These are phyloP conservation scores for Nicotiana obtusifolia DNA, from an alignment of 257 asterid genomes.

Conservation along the genomic window DNA sequence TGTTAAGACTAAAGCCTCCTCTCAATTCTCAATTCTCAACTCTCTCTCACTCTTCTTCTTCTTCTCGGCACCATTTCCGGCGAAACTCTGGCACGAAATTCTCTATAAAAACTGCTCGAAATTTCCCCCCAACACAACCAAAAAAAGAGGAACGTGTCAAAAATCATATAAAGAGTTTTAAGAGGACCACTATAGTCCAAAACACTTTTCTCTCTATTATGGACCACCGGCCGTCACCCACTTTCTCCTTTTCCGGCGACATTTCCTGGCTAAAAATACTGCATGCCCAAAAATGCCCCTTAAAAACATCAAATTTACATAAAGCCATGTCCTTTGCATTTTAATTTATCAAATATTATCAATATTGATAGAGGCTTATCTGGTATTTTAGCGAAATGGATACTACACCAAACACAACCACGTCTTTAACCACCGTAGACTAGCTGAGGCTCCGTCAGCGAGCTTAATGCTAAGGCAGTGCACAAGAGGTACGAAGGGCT, in stretches of 20 bases:
- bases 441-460: slow-evolving; percentile 37
- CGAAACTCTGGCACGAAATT: not conserved
- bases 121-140: not conserved
- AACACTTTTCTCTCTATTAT: slow-evolving; percentile 9
- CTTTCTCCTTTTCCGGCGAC: slow-evolving; percentile 13
- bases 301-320: not conserved
- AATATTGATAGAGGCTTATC: not conserved
- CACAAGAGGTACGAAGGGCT: slow-evolving; percentile 73
- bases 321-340: not conserved
- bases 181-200: not conserved
- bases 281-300: not conserved
- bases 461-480: slow-evolving; percentile 19
- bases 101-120: not conserved
- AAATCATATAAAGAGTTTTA: not conserved
- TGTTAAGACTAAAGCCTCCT: too few relatives aligned
- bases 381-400: slow-evolving; percentile 33
- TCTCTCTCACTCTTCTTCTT: not conserved
- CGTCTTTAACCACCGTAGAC: slow-evolving; percentile 24
- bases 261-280: slow-evolving; percentile 19
- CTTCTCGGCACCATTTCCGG: not conserved
- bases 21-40: too few relatives aligned
- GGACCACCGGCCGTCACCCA: slow-evolving; percentile 23
- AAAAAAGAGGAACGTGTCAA: not conserved
- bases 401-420: slow-evolving; percentile 27
- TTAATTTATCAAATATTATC: not conserved